Percentiles rank a stretch among this genome's conserved stretches.
Evolutionary conservation across 257 asterid species (phyloP).

Genomic region (Solanum peruvianum): DNA sequence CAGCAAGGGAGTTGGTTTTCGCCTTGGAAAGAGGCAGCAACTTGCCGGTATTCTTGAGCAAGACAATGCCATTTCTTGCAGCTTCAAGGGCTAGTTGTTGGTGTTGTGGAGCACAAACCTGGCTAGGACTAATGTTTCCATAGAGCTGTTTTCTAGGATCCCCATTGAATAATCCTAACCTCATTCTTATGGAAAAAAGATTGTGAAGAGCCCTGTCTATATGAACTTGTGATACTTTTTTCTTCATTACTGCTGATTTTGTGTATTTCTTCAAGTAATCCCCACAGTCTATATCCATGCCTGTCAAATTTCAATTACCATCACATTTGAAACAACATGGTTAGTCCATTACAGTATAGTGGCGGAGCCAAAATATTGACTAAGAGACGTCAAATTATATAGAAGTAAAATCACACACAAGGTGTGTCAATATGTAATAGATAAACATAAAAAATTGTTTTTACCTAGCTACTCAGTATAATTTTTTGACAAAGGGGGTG

Average conservation of each 20-base stretch:
- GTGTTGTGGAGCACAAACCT: conserved; percentile 57
- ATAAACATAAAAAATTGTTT: neutral
- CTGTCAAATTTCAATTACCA: conserved; percentile 21
- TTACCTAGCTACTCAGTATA: neutral
- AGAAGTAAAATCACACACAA: no score
- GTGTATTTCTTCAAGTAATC: conserved; percentile 47
- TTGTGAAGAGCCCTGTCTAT: conserved; percentile 79
- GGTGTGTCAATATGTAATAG: neutral
- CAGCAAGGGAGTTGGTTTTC: conserved; percentile 34
- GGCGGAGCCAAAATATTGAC: neutral
- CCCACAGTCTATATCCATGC: conserved; percentile 85
- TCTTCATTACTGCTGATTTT: conserved; percentile 58
- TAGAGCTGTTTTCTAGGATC: conserved; percentile 29
- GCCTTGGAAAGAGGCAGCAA: conserved; percentile 60
- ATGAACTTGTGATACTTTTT: conserved; percentile 25
- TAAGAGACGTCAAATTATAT: neutral
- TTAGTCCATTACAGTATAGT: neutral
- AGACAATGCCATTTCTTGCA: conserved; percentile 73
- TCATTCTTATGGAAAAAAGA: conserved; percentile 63
- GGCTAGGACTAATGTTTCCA: conserved; percentile 42
- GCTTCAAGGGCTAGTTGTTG: conserved; percentile 64
- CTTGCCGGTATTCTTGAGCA: conserved; percentile 55
- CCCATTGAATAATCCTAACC: conserved; percentile 72
- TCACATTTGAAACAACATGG: neutral
- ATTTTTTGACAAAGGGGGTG: neutral